A percentile compares a stretch with the other conserved stretches of the same genome.
These are phyloP conservation scores for Spirogloea muscicola DNA, from an alignment of 139 green algal genomes.

Conservation along the genomic window DNA sequence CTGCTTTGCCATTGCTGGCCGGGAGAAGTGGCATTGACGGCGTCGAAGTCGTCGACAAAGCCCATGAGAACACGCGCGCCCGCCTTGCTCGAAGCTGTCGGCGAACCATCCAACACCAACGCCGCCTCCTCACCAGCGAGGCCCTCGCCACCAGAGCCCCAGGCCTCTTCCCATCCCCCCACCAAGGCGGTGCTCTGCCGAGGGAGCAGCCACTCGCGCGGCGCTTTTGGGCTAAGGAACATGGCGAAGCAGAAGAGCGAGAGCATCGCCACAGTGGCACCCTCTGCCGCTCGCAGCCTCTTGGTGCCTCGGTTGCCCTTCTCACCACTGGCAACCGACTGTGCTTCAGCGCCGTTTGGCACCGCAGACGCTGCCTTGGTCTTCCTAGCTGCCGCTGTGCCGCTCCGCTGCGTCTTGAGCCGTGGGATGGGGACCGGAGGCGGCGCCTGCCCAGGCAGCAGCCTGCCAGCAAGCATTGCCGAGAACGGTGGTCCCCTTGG, in stretches of 20 bases:
- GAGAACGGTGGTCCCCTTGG: not conserved
- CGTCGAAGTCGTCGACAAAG: not conserved
- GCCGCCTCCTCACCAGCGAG: not conserved
- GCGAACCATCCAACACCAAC: constrained; percentile 1
- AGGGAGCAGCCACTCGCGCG: too few species aligned
- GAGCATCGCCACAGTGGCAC: constrained; percentile 19
- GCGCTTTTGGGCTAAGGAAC: constrained; percentile 38
- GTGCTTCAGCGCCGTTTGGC: too few species aligned
- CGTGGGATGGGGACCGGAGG: constrained; percentile 29
- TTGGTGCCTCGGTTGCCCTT: not conserved
- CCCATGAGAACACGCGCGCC: constrained; percentile 10
- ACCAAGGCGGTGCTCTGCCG: too few species aligned
- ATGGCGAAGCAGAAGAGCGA: constrained; percentile 57
- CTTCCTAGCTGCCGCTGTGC: not conserved
- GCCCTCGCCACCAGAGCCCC: not conserved
- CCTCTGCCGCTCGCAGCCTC: constrained; percentile 15
- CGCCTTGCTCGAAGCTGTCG: not conserved
- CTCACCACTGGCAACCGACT: too few species aligned
- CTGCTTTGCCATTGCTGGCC: too few species aligned
- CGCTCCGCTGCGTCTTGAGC: not conserved
- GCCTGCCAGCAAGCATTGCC: not conserved
- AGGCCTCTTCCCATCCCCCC: too few species aligned
- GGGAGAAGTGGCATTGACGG: not conserved
- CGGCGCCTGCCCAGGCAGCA: not conserved
- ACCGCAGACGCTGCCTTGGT: too few species aligned